Conservation (phyloP, 2,329 filamentous ascomycete genomes). For the Pseudogymnoascus sp. region DNA sequence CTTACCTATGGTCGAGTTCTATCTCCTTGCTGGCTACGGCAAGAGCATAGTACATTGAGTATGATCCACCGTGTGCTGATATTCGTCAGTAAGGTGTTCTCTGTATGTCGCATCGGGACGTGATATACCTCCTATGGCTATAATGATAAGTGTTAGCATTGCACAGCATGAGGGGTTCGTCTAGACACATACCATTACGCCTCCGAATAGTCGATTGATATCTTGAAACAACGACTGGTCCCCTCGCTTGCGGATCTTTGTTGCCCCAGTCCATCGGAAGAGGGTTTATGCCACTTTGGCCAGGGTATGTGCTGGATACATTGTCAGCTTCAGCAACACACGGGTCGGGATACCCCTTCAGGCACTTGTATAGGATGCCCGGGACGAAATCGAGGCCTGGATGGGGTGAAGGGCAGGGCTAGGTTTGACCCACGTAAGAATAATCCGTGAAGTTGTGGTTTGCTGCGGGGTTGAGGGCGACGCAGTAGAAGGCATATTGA, state of each 20-base stretch:
- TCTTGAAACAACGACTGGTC: constrained; percentile 81
- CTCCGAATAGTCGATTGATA: constrained; percentile 66
- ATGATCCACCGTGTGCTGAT: constrained; percentile 77
- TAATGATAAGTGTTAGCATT: constrained; percentile 20
- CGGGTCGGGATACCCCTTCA: constrained; percentile 1
- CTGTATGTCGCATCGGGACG: background rate
- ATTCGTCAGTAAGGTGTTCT: constrained; percentile 39
- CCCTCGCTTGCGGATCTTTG: constrained; percentile 63
- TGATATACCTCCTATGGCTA: constrained; percentile 51
- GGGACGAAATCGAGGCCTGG: background rate
- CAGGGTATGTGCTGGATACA: constrained; percentile 68
- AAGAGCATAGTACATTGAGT: constrained; percentile 90
- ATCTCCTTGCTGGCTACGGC: constrained; percentile 89
- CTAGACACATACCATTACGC: constrained; percentile 61
- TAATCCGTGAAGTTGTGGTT: constrained; percentile 52
- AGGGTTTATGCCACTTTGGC: constrained; percentile 90
- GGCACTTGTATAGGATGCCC: background rate
- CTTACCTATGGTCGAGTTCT: constrained; percentile 65
- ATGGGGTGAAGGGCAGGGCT: background rate
- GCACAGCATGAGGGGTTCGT: constrained; percentile 15
- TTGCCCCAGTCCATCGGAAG: constrained; percentile 83
- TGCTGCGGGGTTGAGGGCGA: constrained; percentile 17
- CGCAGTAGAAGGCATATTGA: constrained; percentile 12
- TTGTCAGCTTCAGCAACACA: background rate
- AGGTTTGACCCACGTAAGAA: constrained; percentile 44